These are phyloP conservation scores for Capronia americana DNA, from an alignment of 2,329 filamentous ascomycete species.

Conservation along the genomic window DNA sequence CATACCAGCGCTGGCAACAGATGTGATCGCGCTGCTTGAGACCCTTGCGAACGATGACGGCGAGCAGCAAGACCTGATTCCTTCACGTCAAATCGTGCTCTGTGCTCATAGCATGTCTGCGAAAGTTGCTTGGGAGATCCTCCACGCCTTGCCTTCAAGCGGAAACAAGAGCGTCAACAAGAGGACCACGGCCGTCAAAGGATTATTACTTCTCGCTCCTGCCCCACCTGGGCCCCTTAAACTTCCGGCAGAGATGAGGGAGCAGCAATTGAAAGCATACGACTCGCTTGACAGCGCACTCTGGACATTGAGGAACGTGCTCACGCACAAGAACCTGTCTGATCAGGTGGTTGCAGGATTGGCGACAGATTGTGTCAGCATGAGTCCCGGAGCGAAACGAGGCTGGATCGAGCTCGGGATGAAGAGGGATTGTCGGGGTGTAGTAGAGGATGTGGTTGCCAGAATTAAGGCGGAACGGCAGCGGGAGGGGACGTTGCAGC, in stretches of 20 bases:
- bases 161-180: neutral
- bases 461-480: neutral
- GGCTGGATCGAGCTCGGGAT: conserved; percentile 18
- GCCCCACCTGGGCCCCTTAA: conserved; percentile 6
- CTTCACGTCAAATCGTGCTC: neutral
- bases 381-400: conserved; percentile 19
- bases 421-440: conserved; percentile 7
- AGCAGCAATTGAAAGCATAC: conserved; percentile 18
- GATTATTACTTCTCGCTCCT: conserved; percentile 6
- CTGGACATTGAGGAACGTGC: conserved; percentile 16
- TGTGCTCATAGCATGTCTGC: conserved; percentile 20
- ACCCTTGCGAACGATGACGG: neutral
- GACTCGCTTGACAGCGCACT: conserved; percentile 15
- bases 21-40: neutral
- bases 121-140: conserved; percentile 11
- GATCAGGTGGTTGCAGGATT: neutral
- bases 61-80: neutral
- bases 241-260: conserved; percentile 11
- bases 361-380: conserved; percentile 1
- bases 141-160: neutral
- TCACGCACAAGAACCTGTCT: neutral
- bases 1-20: conserved; percentile 1
- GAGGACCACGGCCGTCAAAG: neutral
- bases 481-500: neutral
- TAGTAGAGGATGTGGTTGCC: neutral